These are phyloP conservation scores for Streptanthus diversifolius DNA, from an alignment of 345 rosid species.

Conservation along the genomic window DNA sequence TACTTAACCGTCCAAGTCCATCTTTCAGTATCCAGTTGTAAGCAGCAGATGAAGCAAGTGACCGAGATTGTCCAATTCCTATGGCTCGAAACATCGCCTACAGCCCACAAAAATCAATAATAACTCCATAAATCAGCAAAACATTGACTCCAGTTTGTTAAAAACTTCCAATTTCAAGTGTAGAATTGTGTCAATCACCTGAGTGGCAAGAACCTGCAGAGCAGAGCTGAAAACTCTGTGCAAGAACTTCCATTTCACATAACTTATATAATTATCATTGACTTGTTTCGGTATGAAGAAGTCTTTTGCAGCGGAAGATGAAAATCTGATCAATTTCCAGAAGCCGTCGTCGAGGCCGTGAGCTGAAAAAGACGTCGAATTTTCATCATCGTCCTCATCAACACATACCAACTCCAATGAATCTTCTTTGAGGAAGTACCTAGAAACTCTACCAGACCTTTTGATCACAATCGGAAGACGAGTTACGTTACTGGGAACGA, in stretches of 20 bases:
- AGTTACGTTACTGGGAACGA: neutral
- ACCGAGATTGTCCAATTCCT: constrained; percentile 77
- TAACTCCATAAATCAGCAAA: neutral
- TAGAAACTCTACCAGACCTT: constrained; percentile 20
- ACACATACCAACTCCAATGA: constrained; percentile 17
- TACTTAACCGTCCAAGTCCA: constrained; percentile 80
- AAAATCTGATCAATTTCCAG: constrained; percentile 38
- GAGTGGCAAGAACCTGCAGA: constrained; percentile 92
- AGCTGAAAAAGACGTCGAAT: constrained; percentile 13
- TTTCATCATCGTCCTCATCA: neutral
- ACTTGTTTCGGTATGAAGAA: constrained; percentile 82
- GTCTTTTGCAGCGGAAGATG: constrained; percentile 45
- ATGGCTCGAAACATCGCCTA: constrained; percentile 91
- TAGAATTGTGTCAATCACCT: constrained; percentile 38
- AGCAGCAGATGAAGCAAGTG: constrained; percentile 89
- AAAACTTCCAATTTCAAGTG: neutral
- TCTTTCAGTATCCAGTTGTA: constrained; percentile 90
- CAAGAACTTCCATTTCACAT: constrained; percentile 86
- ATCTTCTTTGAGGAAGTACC: constrained; percentile 23
- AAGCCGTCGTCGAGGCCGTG: constrained; percentile 6
- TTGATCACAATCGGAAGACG: constrained; percentile 15
- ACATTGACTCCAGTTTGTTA: neutral
- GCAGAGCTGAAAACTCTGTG: constrained; percentile 93
- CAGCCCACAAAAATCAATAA: neutral
- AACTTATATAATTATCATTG: constrained; percentile 49